Percentiles rank a stretch among this genome's conserved stretches.
phyloP scores from a whole-genome alignment of 176 grass and related monocot genomes.

The Cocos nucifera region DNA sequence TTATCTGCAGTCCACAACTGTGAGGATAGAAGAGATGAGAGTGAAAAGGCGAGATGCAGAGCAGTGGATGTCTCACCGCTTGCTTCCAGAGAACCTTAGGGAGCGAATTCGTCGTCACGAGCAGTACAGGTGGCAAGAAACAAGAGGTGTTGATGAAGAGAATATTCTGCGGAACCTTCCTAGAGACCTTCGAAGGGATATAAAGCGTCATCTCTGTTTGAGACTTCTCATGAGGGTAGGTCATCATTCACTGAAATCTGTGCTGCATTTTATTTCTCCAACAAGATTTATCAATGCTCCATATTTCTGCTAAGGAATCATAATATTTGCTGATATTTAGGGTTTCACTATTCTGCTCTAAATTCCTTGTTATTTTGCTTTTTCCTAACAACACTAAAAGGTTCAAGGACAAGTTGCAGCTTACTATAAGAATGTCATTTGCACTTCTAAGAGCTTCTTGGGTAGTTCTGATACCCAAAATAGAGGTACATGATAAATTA shows the following conservation, averaged over 20 bases:
- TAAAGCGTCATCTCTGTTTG: slow-evolving; percentile 81
- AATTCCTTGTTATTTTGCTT: no score
- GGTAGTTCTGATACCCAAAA: no score
- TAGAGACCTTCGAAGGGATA: slow-evolving; percentile 83
- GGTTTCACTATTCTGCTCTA: no score
- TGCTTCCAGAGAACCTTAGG: slow-evolving; percentile 78
- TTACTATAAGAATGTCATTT: no score
- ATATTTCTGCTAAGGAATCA: no score
- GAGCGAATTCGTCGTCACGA: slow-evolving; percentile 74
- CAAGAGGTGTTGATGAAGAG: slow-evolving; percentile 89
- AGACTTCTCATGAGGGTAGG: slow-evolving; percentile 78
- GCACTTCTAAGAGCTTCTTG: no score
- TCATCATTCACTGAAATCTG: slow-evolving; percentile 5
- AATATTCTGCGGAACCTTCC: slow-evolving; percentile 77
- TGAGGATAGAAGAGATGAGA: slow-evolving; percentile 91
- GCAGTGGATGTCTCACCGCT: slow-evolving; percentile 79
- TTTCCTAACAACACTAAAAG: no score
- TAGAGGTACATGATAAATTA: no score
- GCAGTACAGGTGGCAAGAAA: slow-evolving; percentile 97
- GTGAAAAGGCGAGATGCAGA: slow-evolving; percentile 75
- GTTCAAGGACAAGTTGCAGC: no score
- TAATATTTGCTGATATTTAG: no score
- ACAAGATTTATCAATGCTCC: no score
- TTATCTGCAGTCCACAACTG: slow-evolving; percentile 76
- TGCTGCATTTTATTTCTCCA: no score